Evolutionary conservation across 805 yeast genomes (phyloP), one percentile per base, ranked within the genome.

Genomic region (Pichia eremophila): DNA sequence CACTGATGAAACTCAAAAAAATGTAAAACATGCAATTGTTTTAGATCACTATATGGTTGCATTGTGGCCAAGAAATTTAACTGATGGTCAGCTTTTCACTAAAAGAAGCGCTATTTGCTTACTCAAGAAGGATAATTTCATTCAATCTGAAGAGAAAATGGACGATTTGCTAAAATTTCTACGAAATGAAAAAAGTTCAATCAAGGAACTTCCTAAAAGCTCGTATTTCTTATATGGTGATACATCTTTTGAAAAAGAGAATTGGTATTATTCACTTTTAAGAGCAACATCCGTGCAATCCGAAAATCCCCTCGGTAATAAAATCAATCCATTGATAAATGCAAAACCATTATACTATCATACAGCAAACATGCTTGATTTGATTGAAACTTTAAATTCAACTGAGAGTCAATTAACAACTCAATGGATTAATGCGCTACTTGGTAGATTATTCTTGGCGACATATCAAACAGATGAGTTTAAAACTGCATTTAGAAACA

Each of bases 231-330:
- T 91, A 4, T 86, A 88, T 62, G 76, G 83, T 40, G 95, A 88
- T 55, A 74, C 79, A 43, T 87, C 89, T 54, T 74, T 74, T 47
- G 89, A 83, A 42, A 91, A 91, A 58, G 99, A 93, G 63, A 96
- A 91, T 61, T 82, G 96, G 85, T 93, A 91, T 61, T 89, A 88
- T 64, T 81, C 86, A 0, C 69, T 93, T 46, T 71, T 91, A n/a
- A 71, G 82, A 48, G 95, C 95, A 1, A 77, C 91, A 2, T 40
- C 44, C 2, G 39, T 41, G 10, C 36, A 41, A 8, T 22, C 40
- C 5, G 14, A 41, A 5, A 52, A 59, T 8, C 70, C 69, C 45
- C 11, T 41, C 8, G 6, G 4, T 7, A 38, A 31, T 9, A 44
- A 61, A 7, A 45, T 79, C 18, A 79, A 81, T 46, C 88, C 97